Evolutionary conservation across 163 green algal species (phyloP).

Genomic region (Scenedesmus sp.): DNA sequence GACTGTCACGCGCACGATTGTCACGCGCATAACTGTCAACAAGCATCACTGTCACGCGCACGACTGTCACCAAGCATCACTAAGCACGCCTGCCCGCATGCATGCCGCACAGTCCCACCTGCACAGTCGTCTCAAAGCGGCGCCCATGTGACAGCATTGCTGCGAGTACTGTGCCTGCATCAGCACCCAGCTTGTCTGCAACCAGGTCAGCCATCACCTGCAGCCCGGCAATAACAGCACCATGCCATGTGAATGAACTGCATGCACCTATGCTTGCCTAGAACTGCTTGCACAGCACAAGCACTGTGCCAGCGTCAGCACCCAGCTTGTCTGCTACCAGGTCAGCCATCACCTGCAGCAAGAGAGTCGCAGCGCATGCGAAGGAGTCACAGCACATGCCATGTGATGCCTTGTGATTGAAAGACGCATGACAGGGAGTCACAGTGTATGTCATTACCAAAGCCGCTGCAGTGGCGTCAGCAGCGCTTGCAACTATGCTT

Average conservation of each 20-base stretch:
- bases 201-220: constrained; percentile 64
- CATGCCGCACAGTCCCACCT: constrained; percentile 8
- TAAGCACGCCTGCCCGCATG: neutral
- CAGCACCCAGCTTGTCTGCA: constrained; percentile 62
- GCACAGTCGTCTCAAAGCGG: constrained; percentile 24
- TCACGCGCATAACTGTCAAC: no score
- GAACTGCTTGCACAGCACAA: constrained; percentile 40
- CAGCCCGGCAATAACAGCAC: neutral
- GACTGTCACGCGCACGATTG: no score
- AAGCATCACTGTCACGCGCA: no score
- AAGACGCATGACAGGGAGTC: neutral
- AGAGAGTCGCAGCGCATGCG: neutral
- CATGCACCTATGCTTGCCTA: neutral
- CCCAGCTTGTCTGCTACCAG: constrained; percentile 69
- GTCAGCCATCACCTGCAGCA: constrained; percentile 53
- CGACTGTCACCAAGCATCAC: no score
- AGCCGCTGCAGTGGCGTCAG: neutral
- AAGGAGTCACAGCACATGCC: neutral
- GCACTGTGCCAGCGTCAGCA: constrained; percentile 58
- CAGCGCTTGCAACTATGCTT: neutral
- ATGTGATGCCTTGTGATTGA: neutral
- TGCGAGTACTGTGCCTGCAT: constrained; percentile 65
- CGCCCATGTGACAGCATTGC: constrained; percentile 63
- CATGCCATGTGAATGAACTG: neutral
- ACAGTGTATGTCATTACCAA: no score